Percentiles rank a stretch among this genome's conserved stretches.
Evolutionary conservation across 176 grass and related monocot genomes (phyloP).

Genomic region (Lolium perenne): DNA sequence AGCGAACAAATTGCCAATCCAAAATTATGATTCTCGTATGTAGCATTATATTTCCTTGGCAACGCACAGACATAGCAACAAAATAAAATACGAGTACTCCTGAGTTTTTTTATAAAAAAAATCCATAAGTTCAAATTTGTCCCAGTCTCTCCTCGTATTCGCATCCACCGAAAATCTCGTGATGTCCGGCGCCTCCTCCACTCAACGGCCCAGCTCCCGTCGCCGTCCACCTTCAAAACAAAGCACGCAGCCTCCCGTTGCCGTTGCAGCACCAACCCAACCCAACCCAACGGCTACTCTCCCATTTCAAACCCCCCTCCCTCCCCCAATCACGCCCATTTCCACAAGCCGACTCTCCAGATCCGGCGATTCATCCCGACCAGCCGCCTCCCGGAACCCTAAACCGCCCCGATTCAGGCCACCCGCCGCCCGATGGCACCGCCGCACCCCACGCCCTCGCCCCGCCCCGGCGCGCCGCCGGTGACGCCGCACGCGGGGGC

Average conservation of each 20-base stretch:
- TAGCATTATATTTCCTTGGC: too few species aligned
- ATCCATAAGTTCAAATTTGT: neutral
- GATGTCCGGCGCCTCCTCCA: neutral
- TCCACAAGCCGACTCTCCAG: neutral
- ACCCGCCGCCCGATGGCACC: neutral
- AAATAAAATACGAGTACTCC: too few species aligned
- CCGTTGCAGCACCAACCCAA: slow-evolving; percentile 49
- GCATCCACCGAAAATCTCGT: slow-evolving; percentile 1
- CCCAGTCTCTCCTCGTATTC: neutral
- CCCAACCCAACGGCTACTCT: slow-evolving; percentile 42
- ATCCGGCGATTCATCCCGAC: neutral
- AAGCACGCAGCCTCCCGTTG: slow-evolving; percentile 43
- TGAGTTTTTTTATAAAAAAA: too few species aligned
- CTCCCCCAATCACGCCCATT: slow-evolving; percentile 9
- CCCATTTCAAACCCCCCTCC: slow-evolving; percentile 22
- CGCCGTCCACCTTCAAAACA: slow-evolving; percentile 54
- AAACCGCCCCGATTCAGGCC: neutral
- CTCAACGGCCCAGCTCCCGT: neutral
- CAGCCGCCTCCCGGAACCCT: neutral
- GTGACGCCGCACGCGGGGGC: slow-evolving; percentile 32
- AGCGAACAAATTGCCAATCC: too few species aligned
- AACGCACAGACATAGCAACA: too few species aligned
- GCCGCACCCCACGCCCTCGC: slow-evolving; percentile 43
- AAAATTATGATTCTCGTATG: too few species aligned
- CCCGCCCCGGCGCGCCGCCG: slow-evolving; percentile 34